Evolutionary conservation across 257 asterid genomes (phyloP), one percentile per base, ranked within the genome.

Genomic region (Solanum lycopersicoides): DNA sequence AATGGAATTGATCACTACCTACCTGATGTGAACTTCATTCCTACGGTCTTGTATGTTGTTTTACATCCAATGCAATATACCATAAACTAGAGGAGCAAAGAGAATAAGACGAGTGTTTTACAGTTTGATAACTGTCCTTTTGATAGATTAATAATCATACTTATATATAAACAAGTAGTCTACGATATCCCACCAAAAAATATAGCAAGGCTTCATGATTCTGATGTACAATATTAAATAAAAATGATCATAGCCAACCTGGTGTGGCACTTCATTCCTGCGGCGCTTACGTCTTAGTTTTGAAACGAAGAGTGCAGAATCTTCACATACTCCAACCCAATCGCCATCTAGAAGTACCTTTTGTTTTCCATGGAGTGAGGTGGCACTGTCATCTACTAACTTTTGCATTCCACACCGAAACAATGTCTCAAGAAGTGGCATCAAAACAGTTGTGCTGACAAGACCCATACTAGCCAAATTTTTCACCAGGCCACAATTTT

Each of bases 401-500:
- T 91, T 88, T 69, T 94, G 95, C 98, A 97, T 90, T 77, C 99
- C 99, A 89, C 96, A 95, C 63, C 90, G 94, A 34, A 72, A 83
- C 74, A 97, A 90, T 75, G 85, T 92, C 85, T 87, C 89, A 32
- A 91, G 90, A 83, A 95, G 90, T 41, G 85, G 94, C 25, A 91
- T 94, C 89, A 92, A 47, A 47, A 90, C 35, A 25, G 83, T 88
- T 53, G 93, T 95, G 87, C 99, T 97, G 75, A 97, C 97, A 88
- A 95, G 95, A 68, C 98, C 99, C 91, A 92, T 76, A 90, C 99
- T 92, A 25, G 98, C 97, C 87, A 97, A 91, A 91, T 97, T 97
- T 91, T 97, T 96, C 21, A 97, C 98, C 66, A 97, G 93, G 83
- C 99, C 99, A 91, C 99, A 96, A 87, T 96, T 97, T 93, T 97